Evolutionary conservation across 495 filamentous ascomycete genomes (phyloP), one percentile per base, ranked within the genome.

Genomic region (Hypomontagnella submonticulosa): DNA sequence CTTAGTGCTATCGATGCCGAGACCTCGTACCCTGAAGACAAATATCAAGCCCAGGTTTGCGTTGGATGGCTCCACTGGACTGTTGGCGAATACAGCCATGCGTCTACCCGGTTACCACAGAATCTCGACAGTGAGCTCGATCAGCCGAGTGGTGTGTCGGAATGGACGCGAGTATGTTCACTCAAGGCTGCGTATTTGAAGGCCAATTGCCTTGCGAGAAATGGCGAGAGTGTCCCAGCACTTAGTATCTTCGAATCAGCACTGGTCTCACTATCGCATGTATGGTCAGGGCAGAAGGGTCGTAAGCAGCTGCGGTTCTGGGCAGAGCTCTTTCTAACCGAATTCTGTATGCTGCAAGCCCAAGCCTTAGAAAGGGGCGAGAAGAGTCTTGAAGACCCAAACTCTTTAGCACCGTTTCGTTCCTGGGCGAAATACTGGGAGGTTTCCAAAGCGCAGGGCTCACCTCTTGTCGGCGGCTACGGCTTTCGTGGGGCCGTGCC

Each of bases 61-160:
- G 68, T 93, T 20, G 92, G 86, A 51, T 94, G 91, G 91, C 77
- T 96, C 61, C 87, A 96, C 72, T 92, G 88, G 86, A 84, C 84
- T 4, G 71, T 93, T 33, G 85, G 85, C 27, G 89, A 96, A 54
- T 87, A 88, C 18, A 77, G 73, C 3, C 72, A 87, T 18, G 89
- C 90, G 2, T 77, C 85, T 20, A 76, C 79, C 33, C 83, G 80
- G 13, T 79, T 96, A 13, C 89, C 92, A 18, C 83, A 82, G 55
- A 82, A 86, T 60, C 79, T 91, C 50, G 83, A 79, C 38, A 71
- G 76, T 38, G 80, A 84, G 42, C 72, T 89, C 52, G 72, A 80
- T 60, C 77, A 78, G 2, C 81, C 77, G 0, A 78, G 80, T 20
- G 65, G 75, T 10, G 74, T 84, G 10, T 83, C 87, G 4, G 83